Evolutionary conservation across 805 yeast genomes (phyloP).

Genomic region (Zygosaccharomyces rouxii): DNA sequence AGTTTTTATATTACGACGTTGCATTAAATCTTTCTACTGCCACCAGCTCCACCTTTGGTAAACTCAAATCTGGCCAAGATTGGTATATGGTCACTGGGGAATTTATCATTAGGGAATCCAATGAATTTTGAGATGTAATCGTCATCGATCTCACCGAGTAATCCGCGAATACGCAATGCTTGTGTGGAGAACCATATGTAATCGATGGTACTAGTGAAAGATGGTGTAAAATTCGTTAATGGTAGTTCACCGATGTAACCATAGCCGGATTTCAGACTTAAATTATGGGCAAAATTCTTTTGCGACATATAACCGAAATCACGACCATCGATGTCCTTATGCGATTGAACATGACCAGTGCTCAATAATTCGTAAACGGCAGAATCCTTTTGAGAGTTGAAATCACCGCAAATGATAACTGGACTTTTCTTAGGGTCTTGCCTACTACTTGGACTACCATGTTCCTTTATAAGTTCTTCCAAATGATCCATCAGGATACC

Average conservation of each 20-base stretch:
- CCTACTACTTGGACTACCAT: slow-evolving; percentile 41
- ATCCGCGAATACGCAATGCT: slow-evolving; percentile 74
- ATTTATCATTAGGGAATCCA: slow-evolving; percentile 91
- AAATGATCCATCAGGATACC: slow-evolving; percentile 88
- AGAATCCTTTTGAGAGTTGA: slow-evolving; percentile 78
- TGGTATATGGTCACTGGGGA: slow-evolving; percentile 95
- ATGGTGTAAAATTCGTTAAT: slow-evolving; percentile 91
- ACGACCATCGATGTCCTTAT: slow-evolving; percentile 75
- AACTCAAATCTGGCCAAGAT: slow-evolving; percentile 73
- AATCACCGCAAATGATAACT: slow-evolving; percentile 90
- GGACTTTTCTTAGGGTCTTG: slow-evolving; percentile 61
- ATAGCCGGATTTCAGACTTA: slow-evolving; percentile 82
- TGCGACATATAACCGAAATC: slow-evolving; percentile 90
- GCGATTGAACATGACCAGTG: slow-evolving; percentile 73
- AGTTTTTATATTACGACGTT: slow-evolving; percentile 4
- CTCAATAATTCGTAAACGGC: slow-evolving; percentile 91
- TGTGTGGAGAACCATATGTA: slow-evolving; percentile 91
- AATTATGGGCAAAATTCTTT: slow-evolving; percentile 77
- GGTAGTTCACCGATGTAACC: slow-evolving; percentile 83
- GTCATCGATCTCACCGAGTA: slow-evolving; percentile 78
- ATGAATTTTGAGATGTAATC: slow-evolving; percentile 71
- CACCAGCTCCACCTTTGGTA: slow-evolving; percentile 40
- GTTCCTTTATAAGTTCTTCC: slow-evolving; percentile 55
- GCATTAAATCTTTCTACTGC: slow-evolving; percentile 29
- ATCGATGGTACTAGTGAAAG: slow-evolving; percentile 89